phyloP scores from a whole-genome alignment of 805 yeast species.

The Cyberlindnera meyerae region DNA sequence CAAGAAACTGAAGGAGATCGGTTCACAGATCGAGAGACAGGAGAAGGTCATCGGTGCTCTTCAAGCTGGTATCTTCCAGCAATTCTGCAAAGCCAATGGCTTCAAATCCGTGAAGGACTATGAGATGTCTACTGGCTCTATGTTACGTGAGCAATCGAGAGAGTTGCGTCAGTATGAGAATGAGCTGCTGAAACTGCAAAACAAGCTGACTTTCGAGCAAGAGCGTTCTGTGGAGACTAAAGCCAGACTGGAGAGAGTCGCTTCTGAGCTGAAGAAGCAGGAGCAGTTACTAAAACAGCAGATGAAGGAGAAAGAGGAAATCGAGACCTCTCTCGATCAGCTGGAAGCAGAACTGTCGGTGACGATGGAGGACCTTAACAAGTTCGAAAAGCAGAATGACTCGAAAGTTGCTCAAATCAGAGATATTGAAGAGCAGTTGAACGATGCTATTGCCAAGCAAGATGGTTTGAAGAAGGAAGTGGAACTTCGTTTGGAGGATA shows the following conservation, averaged over 20 bases:
- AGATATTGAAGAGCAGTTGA: conserved; percentile 44
- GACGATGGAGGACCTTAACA: conserved; percentile 31
- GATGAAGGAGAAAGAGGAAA: conserved; percentile 29
- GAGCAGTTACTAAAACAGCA: conserved; percentile 31
- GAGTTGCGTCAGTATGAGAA: conserved; percentile 58
- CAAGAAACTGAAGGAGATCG: conserved; percentile 19
- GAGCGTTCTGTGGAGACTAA: conserved; percentile 52
- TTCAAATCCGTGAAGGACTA: conserved; percentile 59
- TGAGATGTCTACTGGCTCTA: conserved; percentile 62
- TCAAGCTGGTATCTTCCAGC: conserved; percentile 42
- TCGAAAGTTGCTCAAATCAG: conserved; percentile 31
- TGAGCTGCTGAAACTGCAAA: conserved; percentile 56
- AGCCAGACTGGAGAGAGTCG: conserved; percentile 41
- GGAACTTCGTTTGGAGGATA: conserved; percentile 43
- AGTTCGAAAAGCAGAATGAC: conserved; percentile 29
- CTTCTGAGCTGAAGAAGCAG: conserved; percentile 33
- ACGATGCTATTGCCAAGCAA: conserved; percentile 29
- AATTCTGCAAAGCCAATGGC: conserved; percentile 51
- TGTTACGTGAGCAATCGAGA: conserved; percentile 49
- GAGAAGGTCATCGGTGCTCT: conserved; percentile 30
- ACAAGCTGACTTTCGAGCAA: conserved; percentile 58
- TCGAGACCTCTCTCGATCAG: conserved; percentile 31
- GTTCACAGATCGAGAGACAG: conserved; percentile 25
- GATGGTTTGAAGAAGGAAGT: conserved; percentile 31
- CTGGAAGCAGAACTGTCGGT: conserved; percentile 39